Evolutionary conservation across 176 grass and related monocot genomes (phyloP).

Genomic region (Tillandsia leiboldiana): DNA sequence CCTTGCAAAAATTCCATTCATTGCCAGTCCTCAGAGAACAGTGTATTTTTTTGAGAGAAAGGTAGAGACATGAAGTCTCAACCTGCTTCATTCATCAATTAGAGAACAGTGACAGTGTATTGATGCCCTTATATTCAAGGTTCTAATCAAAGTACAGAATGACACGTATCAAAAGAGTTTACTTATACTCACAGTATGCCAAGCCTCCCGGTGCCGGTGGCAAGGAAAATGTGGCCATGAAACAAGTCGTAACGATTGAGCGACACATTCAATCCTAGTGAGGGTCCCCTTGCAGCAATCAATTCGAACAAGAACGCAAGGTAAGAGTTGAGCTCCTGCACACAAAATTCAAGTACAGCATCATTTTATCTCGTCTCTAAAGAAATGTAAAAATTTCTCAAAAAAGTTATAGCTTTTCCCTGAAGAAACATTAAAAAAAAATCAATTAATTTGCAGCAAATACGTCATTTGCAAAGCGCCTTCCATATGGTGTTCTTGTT

Average conservation of each 20-base stretch:
- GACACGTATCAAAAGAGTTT: not conserved
- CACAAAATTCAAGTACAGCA: conserved; percentile 13
- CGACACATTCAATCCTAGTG: conserved; percentile 62
- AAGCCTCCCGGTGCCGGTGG: conserved; percentile 50
- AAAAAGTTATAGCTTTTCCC: too few species aligned
- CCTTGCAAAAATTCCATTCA: too few species aligned
- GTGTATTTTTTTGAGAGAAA: too few species aligned
- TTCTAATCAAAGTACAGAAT: too few species aligned
- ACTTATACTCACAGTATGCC: conserved; percentile 61
- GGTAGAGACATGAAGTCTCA: too few species aligned
- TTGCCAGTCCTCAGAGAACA: too few species aligned
- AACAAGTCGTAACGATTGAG: conserved; percentile 73
- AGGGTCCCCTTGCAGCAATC: conserved; percentile 51
- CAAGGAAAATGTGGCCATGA: conserved; percentile 87
- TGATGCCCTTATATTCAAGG: too few species aligned
- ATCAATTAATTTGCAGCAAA: not conserved
- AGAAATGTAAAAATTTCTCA: not conserved
- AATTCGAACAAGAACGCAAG: conserved; percentile 83
- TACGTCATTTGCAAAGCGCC: conserved; percentile 53
- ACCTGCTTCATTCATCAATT: too few species aligned
- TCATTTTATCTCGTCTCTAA: conserved; percentile 8
- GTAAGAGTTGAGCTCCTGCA: conserved; percentile 78
- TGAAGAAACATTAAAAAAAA: not conserved
- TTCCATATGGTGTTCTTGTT: conserved; percentile 66
- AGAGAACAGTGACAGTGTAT: too few species aligned